phyloP scores from a whole-genome alignment of 768 basidiomycete genomes.

The Rhizopogon vulgaris region DNA sequence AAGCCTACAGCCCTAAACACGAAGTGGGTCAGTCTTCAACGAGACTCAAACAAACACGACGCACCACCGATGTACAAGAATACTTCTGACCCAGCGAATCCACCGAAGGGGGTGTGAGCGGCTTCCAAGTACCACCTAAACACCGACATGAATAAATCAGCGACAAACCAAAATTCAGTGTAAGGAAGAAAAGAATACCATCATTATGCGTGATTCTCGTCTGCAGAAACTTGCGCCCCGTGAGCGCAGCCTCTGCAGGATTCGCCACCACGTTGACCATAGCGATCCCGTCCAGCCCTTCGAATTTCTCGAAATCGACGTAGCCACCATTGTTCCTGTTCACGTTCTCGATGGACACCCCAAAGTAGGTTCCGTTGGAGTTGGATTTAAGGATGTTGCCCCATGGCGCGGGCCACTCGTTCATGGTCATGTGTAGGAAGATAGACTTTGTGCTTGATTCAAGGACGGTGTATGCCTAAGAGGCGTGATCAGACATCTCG shows the following conservation, averaged over 20 bases:
- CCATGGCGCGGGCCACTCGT: conserved; percentile 69
- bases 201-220: conserved; percentile 95
- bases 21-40: neutral
- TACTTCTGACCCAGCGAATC: conserved; percentile 78
- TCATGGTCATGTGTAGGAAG: conserved; percentile 95
- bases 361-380: conserved; percentile 97
- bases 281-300: conserved; percentile 93
- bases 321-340: conserved; percentile 86
- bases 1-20: conserved; percentile 66
- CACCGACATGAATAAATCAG: conserved; percentile 1
- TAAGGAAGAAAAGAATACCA: conserved; percentile 40
- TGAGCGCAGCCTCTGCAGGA: conserved; percentile 63
- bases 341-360: conserved; percentile 77
- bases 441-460: conserved; percentile 92
- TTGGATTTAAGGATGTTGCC: conserved; percentile 94
- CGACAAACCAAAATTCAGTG: neutral
- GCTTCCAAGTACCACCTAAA: conserved; percentile 82
- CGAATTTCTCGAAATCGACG: conserved; percentile 98
- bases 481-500: neutral
- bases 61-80: conserved; percentile 61
- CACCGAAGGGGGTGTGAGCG: conserved; percentile 60
- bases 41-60: conserved; percentile 6
- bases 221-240: conserved; percentile 70
- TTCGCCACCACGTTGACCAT: conserved; percentile 88
- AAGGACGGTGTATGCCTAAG: conserved; percentile 84